Evolutionary conservation across 257 asterid genomes (phyloP).

Genomic region (Scutellaria baicalensis): DNA sequence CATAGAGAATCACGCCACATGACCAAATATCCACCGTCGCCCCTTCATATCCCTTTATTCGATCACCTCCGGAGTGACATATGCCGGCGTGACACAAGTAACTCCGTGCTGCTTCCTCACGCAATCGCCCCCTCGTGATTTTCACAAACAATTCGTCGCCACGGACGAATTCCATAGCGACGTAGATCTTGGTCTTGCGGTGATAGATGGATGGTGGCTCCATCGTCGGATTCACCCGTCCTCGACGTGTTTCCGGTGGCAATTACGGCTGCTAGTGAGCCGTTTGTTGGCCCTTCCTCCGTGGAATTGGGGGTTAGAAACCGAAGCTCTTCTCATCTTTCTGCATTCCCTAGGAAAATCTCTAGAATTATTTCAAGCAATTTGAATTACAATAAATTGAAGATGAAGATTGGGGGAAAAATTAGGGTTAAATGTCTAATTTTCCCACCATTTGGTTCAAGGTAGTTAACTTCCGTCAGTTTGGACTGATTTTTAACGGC

Average conservation of each 20-base stretch:
- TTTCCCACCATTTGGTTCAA: too few relatives aligned
- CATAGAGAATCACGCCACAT: constrained; percentile 40
- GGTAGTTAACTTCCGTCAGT: too few relatives aligned
- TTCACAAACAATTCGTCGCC: too few relatives aligned
- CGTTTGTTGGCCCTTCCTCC: constrained; percentile 30
- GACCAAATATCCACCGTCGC: constrained; percentile 45
- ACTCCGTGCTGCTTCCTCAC: too few relatives aligned
- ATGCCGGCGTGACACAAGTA: constrained; percentile 34
- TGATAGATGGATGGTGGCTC: not conserved
- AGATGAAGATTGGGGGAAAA: too few relatives aligned
- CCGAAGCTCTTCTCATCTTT: constrained; percentile 53
- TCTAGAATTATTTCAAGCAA: not conserved
- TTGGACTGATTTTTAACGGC: too few relatives aligned
- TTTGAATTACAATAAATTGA: too few relatives aligned
- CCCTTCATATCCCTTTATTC: constrained; percentile 30
- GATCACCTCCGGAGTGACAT: constrained; percentile 37
- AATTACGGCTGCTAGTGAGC: constrained; percentile 50
- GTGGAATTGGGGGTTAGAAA: constrained; percentile 31
- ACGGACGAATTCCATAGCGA: constrained; percentile 50
- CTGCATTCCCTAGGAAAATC: constrained; percentile 61
- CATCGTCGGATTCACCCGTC: constrained; percentile 55
- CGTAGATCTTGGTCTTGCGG: constrained; percentile 30
- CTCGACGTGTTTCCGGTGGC: constrained; percentile 85
- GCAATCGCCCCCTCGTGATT: too few relatives aligned
- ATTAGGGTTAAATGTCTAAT: too few relatives aligned